These are phyloP conservation scores for Paramecium tetraurelia DNA, from an alignment of 73 alveolate genomes.

Conservation along the genomic window DNA sequence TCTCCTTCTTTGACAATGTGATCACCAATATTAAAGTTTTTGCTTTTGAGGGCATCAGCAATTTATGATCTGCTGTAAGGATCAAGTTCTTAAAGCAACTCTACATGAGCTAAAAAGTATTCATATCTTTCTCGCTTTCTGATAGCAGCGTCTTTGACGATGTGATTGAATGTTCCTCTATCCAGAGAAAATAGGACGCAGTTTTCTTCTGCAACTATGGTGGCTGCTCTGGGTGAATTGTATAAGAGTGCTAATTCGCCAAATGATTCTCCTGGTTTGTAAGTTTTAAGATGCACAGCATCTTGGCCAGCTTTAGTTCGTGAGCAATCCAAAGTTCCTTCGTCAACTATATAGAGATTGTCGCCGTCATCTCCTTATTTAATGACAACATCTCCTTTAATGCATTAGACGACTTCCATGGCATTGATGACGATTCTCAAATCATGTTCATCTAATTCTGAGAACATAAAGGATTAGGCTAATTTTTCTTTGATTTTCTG, in stretches of 20 bases:
- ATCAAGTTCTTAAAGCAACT: slow-evolving; percentile 77
- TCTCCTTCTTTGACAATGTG: slow-evolving; percentile 67
- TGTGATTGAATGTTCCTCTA: slow-evolving; percentile 91
- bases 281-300: slow-evolving; percentile 66
- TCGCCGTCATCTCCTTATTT: slow-evolving; percentile 93
- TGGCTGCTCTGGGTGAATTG: slow-evolving; percentile 94
- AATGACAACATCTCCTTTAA: slow-evolving; percentile 65
- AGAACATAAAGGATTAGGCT: slow-evolving; percentile 68
- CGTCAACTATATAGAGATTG: slow-evolving; percentile 86
- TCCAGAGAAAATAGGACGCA: slow-evolving; percentile 84
- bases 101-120: slow-evolving; percentile 77
- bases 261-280: slow-evolving; percentile 74
- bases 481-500: slow-evolving; percentile 71
- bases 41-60: slow-evolving; percentile 81
- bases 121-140: slow-evolving; percentile 89
- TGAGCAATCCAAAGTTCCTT: slow-evolving; percentile 84
- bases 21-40: slow-evolving; percentile 50
- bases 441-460: slow-evolving; percentile 71
- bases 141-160: slow-evolving; percentile 89
- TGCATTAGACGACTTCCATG: slow-evolving; percentile 70
- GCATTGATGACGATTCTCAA: slow-evolving; percentile 74
- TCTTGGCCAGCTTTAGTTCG: slow-evolving; percentile 41
- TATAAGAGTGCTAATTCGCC: slow-evolving; percentile 92
- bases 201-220: slow-evolving; percentile 81
- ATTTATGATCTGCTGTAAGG: slow-evolving; percentile 85